Evolutionary conservation across 345 rosid genomes (phyloP), one percentile per base, ranked within the genome.

Genomic region (Boechera stricta): DNA sequence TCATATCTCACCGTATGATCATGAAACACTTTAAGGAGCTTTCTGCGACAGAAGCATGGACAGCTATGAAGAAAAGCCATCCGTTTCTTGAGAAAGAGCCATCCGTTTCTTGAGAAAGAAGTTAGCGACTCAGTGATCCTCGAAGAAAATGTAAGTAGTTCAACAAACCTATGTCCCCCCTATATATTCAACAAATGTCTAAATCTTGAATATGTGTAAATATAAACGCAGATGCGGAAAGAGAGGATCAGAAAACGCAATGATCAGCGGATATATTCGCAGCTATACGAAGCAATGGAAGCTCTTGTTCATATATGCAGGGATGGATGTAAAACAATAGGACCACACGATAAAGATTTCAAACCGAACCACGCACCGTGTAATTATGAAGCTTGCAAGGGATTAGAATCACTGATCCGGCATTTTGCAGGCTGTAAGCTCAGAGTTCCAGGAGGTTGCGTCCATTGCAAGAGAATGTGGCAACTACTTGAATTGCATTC

Each of bases 381-480:
- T 80, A 62, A 71, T 2, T 92, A 88, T 57, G 71, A 84, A 72
- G 89, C 97, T 4, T 94, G 98, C 71, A 90, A 89, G 29, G 97
- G 98, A 45, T 82, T 94, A 2, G 98, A 94, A 51, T 77, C 82
- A 79, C 83, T 94, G 2, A 82, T 92, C 32, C 85, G 98, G 0
- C 98, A 94, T 80, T 94, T 94, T 10, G 92, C 95, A 0, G 75
- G 87, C 5, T 94, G 98, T 84, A 85, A 85, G 81, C 68, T 86
- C 32, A 84, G 97, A 71, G 87, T 87, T 28, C 95, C 92, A 0
- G 93, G 97, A 0, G 94, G 91, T n/a, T 94, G 97, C 74, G 73
- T 75, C 35, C 95, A 88, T 44, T 94, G 98, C 87, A 94, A 86
- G 84, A 84, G 97, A 79, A 92, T 92, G 98, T 94, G 98, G 98